phyloP scores from a whole-genome alignment of 495 filamentous ascomycete genomes.

The Platismatia glauca region DNA sequence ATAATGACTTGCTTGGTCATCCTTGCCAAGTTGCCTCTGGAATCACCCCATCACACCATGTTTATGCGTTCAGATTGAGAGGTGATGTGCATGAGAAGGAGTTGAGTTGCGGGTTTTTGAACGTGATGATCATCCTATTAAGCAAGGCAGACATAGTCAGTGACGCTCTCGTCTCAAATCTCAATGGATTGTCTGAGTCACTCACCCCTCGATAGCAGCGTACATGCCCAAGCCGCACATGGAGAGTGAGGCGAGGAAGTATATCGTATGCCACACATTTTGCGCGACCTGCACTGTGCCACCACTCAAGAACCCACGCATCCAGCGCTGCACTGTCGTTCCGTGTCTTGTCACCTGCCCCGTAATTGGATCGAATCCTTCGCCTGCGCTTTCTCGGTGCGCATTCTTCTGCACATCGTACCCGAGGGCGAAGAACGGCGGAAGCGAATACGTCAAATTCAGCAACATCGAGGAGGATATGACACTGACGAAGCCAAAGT shows the following conservation, averaged over 20 bases:
- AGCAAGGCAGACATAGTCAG: slow-evolving; percentile 3
- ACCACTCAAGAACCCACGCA: slow-evolving; percentile 30
- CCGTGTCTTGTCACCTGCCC: slow-evolving; percentile 30
- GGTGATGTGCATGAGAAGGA: slow-evolving; percentile 34
- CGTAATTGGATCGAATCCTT: slow-evolving; percentile 37
- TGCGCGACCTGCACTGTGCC: slow-evolving; percentile 10
- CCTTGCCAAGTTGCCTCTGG: neutral
- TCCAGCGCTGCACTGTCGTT: slow-evolving; percentile 29
- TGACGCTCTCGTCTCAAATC: neutral
- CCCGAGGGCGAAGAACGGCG: slow-evolving; percentile 37
- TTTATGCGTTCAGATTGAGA: slow-evolving; percentile 25
- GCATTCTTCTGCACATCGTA: slow-evolving; percentile 38
- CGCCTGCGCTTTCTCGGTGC: slow-evolving; percentile 30
- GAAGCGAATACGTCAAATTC: slow-evolving; percentile 42
- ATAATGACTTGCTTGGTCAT: neutral
- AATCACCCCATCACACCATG: neutral
- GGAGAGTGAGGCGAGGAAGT: slow-evolving; percentile 30
- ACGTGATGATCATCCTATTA: slow-evolving; percentile 1
- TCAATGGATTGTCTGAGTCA: neutral
- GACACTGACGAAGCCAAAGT: slow-evolving; percentile 37
- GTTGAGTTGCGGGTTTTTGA: slow-evolving; percentile 31
- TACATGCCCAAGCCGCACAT: slow-evolving; percentile 36
- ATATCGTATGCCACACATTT: slow-evolving; percentile 33
- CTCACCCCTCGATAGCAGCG: slow-evolving; percentile 30
- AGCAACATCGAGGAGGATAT: slow-evolving; percentile 39